A percentile compares a stretch with the other conserved stretches of the same genome.
Evolutionary conservation across 371 early-diverging fungal species (phyloP).

Genomic region (Rhizopus stolonifer): DNA sequence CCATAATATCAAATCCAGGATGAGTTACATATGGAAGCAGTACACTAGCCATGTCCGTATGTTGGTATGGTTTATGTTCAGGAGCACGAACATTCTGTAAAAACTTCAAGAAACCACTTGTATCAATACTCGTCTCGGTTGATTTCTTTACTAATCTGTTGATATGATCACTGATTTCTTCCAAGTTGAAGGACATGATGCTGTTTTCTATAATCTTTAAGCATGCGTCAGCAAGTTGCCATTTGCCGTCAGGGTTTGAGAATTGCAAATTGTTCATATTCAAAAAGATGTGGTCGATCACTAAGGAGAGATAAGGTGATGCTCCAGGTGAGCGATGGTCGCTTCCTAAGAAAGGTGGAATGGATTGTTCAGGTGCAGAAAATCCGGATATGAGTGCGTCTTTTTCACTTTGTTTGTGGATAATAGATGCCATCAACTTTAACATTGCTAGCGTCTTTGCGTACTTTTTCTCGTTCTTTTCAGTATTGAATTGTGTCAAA

Average conservation of each 20-base stretch:
- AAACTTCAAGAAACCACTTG: background rate
- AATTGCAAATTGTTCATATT: slow-evolving; percentile 68
- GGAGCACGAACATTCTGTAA: background rate
- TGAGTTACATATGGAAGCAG: slow-evolving; percentile 41
- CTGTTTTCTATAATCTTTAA: slow-evolving; percentile 72
- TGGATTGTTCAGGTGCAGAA: slow-evolving; percentile 41
- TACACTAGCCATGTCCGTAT: background rate
- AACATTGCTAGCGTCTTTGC: slow-evolving; percentile 83
- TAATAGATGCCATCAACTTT: slow-evolving; percentile 65
- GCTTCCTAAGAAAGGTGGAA: slow-evolving; percentile 59
- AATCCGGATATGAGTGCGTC: slow-evolving; percentile 31
- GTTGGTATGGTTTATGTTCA: background rate
- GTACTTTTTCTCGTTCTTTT: slow-evolving; percentile 63
- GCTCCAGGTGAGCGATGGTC: slow-evolving; percentile 70
- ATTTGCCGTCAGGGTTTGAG: slow-evolving; percentile 62
- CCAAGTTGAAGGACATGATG: slow-evolving; percentile 68
- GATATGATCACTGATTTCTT: slow-evolving; percentile 25
- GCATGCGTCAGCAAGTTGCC: slow-evolving; percentile 70
- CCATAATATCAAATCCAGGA: slow-evolving; percentile 85
- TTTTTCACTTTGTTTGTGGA: slow-evolving; percentile 55
- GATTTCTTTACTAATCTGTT: background rate
- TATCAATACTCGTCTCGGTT: background rate
- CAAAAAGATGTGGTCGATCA: slow-evolving; percentile 78
- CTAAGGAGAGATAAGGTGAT: slow-evolving; percentile 77
- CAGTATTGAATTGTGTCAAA: slow-evolving; percentile 16